Base-by-base conservation (phyloP, 2,329 filamentous ascomycete genomes). In the Mycosphaerelloides madeirae region DNA sequence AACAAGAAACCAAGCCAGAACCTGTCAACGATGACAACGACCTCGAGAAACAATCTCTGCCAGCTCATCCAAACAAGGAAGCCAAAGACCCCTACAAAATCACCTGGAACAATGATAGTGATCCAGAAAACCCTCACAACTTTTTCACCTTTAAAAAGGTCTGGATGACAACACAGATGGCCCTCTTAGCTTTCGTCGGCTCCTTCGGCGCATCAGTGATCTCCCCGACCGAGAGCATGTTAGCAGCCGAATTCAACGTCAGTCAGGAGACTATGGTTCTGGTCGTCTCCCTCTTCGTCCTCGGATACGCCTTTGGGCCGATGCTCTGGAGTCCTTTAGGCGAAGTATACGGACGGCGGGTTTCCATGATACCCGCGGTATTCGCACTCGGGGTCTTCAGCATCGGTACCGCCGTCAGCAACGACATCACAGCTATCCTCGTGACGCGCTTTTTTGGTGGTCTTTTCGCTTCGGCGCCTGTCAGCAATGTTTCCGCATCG, bases 391-490 rank as follows among this genome's bases (percentile, higher is more conserved):
- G 57, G 1, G 39, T 71, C 12, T 71, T 73, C 48, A 68, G 64
- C 14, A 67, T 73, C 34, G 67, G 63, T 6, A 64, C 66, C 3
- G 69, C 65, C 6, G 60, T 46, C 11, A 66, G 60, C 49, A 57
- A 52, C 31, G 58, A 58, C 38, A 52, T 59, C 2, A 46, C 53
- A 2, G 50, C 55, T 1, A 47, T 67, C 6, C 58, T 66, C 32
- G 43, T 66, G 41, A 65, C 59, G 2, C 60, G 68, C 1, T 70
- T 68, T 48, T 65, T 71, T 43, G 62, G 49, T 12, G 71, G 71
- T 3, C 50, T 73, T 2, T 73, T 73, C 48, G 71, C 65, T 0
- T 67, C 66, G 1, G 66, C 68, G 2, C 69, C 70, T 1, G 60
- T 73, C 18, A 65, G 62, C 43, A 68, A 72, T 39, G 68, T 69